Evolutionary conservation across 306 rosid genomes (phyloP).

Genomic region (Rubus idaeus): DNA sequence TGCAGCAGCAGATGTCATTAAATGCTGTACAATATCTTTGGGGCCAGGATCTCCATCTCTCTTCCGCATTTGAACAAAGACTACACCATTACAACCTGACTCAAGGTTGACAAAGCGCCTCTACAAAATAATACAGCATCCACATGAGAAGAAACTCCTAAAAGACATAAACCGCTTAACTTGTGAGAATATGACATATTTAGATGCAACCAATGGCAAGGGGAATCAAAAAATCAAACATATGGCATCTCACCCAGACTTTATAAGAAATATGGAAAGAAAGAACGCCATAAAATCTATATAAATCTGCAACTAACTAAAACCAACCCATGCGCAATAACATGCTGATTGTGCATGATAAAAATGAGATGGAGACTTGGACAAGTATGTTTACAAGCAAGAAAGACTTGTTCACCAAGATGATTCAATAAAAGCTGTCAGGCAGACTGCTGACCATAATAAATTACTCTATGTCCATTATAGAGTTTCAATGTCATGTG

Average conservation of each 20-base stretch:
- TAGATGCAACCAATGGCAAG: not conserved
- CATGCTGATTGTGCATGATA: not conserved
- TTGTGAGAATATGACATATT: not conserved
- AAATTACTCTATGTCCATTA: not conserved
- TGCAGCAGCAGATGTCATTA: slow-evolving; percentile 76
- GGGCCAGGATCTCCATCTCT: slow-evolving; percentile 71
- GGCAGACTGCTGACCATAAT: not conserved
- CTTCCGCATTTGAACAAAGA: slow-evolving; percentile 85
- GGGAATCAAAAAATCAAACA: not conserved
- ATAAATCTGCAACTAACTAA: not conserved
- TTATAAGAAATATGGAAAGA: not conserved
- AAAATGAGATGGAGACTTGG: not conserved
- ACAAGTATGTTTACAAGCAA: not conserved
- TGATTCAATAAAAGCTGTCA: slow-evolving; percentile 6
- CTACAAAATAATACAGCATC: slow-evolving; percentile 40
- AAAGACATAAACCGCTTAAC: not conserved
- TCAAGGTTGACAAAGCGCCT: slow-evolving; percentile 78
- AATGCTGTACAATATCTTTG: slow-evolving; percentile 63
- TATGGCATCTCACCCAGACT: not conserved
- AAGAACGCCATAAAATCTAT: not conserved
- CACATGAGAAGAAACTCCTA: slow-evolving; percentile 14
- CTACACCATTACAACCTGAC: slow-evolving; percentile 88
- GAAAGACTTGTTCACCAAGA: not conserved
- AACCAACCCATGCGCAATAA: not conserved
- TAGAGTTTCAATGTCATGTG: not conserved